Percentiles rank a stretch among this genome's conserved stretches.
Evolutionary conservation across 2,329 filamentous ascomycete genomes (phyloP).

Genomic region (Neonectria punicea): DNA sequence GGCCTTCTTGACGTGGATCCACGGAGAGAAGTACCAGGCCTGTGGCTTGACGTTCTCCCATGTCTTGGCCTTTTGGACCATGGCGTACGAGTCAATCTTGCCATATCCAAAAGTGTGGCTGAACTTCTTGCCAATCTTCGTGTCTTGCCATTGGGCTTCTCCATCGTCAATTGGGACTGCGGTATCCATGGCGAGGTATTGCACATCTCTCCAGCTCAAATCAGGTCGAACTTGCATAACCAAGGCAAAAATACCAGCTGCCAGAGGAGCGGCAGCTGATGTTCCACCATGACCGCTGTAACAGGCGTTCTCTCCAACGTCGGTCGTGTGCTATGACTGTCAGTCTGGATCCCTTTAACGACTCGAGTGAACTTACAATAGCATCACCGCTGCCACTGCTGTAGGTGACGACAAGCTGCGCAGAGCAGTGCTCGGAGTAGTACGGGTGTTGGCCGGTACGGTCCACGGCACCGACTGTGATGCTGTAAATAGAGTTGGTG

Average conservation of each 20-base stretch:
- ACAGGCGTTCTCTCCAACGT: conserved; percentile 86
- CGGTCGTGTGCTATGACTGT: conserved; percentile 79
- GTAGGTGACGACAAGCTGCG: conserved; percentile 94
- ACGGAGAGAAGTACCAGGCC: conserved; percentile 92
- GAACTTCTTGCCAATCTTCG: conserved; percentile 83
- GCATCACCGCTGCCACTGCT: conserved; percentile 89
- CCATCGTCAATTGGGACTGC: conserved; percentile 81
- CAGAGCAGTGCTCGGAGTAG: conserved; percentile 96
- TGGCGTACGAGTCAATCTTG: conserved; percentile 87
- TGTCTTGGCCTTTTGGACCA: conserved; percentile 86
- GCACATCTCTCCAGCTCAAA: conserved; percentile 91
- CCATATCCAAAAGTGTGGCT: conserved; percentile 97
- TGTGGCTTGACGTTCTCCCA: conserved; percentile 95
- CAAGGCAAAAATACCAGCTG: conserved; percentile 90
- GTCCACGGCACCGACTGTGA: conserved; percentile 94
- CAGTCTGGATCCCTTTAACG: conserved; percentile 9
- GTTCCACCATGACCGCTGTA: conserved; percentile 89
- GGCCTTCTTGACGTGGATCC: conserved; percentile 86
- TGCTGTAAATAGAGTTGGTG: conserved; percentile 99
- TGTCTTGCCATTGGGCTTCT: conserved; percentile 81
- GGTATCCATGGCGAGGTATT: conserved; percentile 88
- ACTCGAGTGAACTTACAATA: conserved; percentile 66
- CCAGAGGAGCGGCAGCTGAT: conserved; percentile 92
- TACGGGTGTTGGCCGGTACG: conserved; percentile 88
- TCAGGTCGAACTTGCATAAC: conserved; percentile 87